phyloP scores from a whole-genome alignment of 768 basidiomycete genomes.

The Lactarius hengduanensis region DNA sequence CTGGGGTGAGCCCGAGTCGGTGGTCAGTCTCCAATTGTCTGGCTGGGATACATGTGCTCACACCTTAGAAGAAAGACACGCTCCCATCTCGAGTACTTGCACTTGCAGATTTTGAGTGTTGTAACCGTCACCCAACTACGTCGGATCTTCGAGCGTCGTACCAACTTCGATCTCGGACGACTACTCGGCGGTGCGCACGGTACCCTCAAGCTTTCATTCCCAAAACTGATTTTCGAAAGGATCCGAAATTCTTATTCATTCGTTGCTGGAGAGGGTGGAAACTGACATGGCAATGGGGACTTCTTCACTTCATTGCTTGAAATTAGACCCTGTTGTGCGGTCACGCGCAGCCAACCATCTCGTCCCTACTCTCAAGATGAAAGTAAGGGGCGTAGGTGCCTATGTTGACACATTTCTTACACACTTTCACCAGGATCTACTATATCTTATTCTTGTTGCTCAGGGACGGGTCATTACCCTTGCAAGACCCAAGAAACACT shows the following conservation, averaged over 20 bases:
- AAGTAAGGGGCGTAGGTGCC: conserved; percentile 43
- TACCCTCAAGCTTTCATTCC: background rate
- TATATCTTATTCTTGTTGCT: conserved; percentile 88
- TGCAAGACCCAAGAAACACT: conserved; percentile 87
- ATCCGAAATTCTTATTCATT: conserved; percentile 76
- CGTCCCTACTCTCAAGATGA: conserved; percentile 78
- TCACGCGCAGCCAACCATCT: conserved; percentile 76
- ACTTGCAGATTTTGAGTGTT: conserved; percentile 89
- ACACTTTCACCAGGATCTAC: conserved; percentile 60
- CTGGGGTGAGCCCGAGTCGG: conserved; percentile 95
- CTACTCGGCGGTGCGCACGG: conserved; percentile 53
- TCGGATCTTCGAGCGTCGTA: conserved; percentile 82
- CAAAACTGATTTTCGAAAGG: conserved; percentile 45
- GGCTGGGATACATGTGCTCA: conserved; percentile 32
- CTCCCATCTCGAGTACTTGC: conserved; percentile 91
- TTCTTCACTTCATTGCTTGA: conserved; percentile 78
- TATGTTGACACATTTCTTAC: background rate
- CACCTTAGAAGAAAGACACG: conserved; percentile 76
- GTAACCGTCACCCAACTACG: conserved; percentile 83
- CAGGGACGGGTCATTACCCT: conserved; percentile 79
- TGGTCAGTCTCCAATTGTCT: conserved; percentile 56
- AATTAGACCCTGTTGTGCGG: conserved; percentile 65
- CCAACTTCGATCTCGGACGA: conserved; percentile 86
- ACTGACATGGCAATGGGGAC: conserved; percentile 78
- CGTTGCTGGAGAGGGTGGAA: conserved; percentile 68